Evolutionary conservation across 805 yeast genomes (phyloP), one percentile per base, ranked within the genome.

Genomic region (Wickerhamomyces rabaulensis): DNA sequence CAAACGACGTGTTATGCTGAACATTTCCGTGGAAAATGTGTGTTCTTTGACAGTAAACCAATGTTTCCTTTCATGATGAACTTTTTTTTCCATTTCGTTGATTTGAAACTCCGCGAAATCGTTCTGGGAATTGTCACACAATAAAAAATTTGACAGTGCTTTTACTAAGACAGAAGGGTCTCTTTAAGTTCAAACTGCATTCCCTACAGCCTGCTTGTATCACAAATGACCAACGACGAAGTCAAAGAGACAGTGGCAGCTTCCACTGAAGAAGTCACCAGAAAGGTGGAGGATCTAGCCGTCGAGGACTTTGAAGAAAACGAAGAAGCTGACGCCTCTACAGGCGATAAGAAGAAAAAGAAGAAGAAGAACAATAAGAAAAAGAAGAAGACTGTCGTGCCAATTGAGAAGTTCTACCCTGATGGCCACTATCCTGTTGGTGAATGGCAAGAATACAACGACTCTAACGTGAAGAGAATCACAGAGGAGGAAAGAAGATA

Each of bases 401-500:
- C 84, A 33, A 82, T 94, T 47, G 78, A 81, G 20, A 70, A 74
- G 39, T 71, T 81, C 43, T 92, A 78, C 65, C 84, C 92, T 0
- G 84, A 80, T 26, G 87, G 81, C 0, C 68, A 71, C 2, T 91
- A 79, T 60, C 97, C 97, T 6, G 94, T 83, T 60, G 97, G 97
- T 44, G 84, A 88, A 68, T 85, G 90, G 83, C 69, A 72, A 64
- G 95, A 89, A 46, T 89, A 91, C 60, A 74, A 71, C 40, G 75
- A 68, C 44, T 77, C 78, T 50, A 89, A 85, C 47, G 66, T 79
- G 44, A 78, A 79, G 61, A 78, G 99, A 52, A 78, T 87, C 22
- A 89, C 97, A 0, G 82, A 82, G 53, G 97, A 88, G 60, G 99
- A 94, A 62, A 78, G 82, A 64, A 74, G 97, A 54, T 84, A 87